phyloP scores from a whole-genome alignment of 208 protist genomes.

The Leishmania braziliensis region DNA sequence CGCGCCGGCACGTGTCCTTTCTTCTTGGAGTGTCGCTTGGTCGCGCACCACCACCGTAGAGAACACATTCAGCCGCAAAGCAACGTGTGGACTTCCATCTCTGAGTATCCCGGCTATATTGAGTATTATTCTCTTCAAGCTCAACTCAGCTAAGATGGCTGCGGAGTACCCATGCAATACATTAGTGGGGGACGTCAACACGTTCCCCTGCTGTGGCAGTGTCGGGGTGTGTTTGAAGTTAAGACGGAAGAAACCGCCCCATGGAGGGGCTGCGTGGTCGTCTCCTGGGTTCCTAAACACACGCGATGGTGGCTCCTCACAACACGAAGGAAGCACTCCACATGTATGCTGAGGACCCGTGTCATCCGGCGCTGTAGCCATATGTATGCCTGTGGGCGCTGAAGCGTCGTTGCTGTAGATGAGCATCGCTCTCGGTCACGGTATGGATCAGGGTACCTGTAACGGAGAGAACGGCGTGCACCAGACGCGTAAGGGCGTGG shows the following conservation, averaged over 20 bases:
- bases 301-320: conserved; percentile 62
- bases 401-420: conserved; percentile 39
- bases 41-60: background rate
- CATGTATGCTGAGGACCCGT: conserved; percentile 31
- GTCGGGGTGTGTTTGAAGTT: conserved; percentile 47
- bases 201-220: conserved; percentile 28
- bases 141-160: conserved; percentile 33
- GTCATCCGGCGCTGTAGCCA: conserved; percentile 48
- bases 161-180: conserved; percentile 12
- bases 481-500: background rate
- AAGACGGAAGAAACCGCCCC: conserved; percentile 35
- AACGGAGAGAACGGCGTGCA: background rate
- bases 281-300: conserved; percentile 42
- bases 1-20: background rate
- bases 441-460: background rate
- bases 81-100: background rate
- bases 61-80: background rate
- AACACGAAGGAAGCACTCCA: conserved; percentile 36
- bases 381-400: conserved; percentile 31
- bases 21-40: no score
- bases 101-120: conserved; percentile 10
- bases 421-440: conserved; percentile 29
- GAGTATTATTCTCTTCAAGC: conserved; percentile 49
- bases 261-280: conserved; percentile 46
- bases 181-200: conserved; percentile 18